Conservation (phyloP, 768 basidiomycete genomes). For the Xanthoconium stramineum region DNA sequence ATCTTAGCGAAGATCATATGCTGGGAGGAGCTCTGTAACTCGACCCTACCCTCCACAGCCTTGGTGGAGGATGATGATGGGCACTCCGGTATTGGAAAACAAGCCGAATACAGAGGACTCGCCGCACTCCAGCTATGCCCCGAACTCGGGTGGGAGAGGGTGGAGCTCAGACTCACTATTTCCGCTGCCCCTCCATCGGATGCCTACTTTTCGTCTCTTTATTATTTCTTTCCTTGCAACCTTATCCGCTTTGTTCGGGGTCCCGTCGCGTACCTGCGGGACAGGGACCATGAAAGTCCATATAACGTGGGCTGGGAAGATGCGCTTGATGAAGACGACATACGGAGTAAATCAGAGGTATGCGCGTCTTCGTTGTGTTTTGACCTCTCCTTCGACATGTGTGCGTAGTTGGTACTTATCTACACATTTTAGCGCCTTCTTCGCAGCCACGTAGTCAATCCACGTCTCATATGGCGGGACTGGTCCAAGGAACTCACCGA, state of each 20-base stretch:
- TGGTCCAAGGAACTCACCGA: constrained; percentile 60
- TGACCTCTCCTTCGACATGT: neutral
- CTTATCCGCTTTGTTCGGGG: constrained; percentile 72
- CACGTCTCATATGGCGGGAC: constrained; percentile 65
- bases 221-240: constrained; percentile 91
- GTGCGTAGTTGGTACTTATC: constrained; percentile 1
- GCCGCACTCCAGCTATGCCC: constrained; percentile 45
- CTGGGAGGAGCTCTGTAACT: constrained; percentile 59
- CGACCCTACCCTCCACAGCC: constrained; percentile 29
- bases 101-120: constrained; percentile 32
- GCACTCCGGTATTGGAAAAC: neutral
- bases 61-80: constrained; percentile 34
- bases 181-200: constrained; percentile 58
- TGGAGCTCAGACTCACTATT: constrained; percentile 58
- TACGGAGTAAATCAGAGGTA: constrained; percentile 74
- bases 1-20: constrained; percentile 70
- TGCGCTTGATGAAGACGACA: constrained; percentile 62
- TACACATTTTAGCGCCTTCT: constrained; percentile 51
- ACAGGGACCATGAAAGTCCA: constrained; percentile 49
- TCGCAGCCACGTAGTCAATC: constrained; percentile 70
- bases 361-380: constrained; percentile 12
- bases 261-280: constrained; percentile 61
- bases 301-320: constrained; percentile 72
- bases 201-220: constrained; percentile 73
- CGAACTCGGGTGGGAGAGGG: constrained; percentile 64